Evolutionary conservation across 2,329 filamentous ascomycete genomes (phyloP), one percentile per base, ranked within the genome.

Genomic region (Sphaerostilbella broomeana): DNA sequence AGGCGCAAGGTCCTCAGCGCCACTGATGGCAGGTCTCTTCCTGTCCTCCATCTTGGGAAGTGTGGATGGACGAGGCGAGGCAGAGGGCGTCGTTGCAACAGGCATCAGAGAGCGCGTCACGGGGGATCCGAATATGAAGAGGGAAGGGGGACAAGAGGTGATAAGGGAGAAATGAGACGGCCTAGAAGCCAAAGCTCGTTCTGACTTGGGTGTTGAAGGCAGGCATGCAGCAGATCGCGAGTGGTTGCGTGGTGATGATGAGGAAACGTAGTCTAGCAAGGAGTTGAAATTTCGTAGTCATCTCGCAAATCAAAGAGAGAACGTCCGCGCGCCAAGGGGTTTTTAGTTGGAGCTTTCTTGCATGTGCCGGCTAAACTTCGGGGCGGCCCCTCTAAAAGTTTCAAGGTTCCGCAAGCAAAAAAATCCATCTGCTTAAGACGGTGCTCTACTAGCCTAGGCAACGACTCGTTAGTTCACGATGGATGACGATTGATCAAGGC

Each of bases 41-140:
- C 92, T 87, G 73, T 97, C 92, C 77, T 98, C 92, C 90, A 97
- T 98, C 78, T 92, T 95, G 72, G 80, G 73, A 69, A 86, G 75
- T 75, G 81, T 81, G 70, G 86, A 83, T 73, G 84, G 79, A 77
- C 80, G 78, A 73, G 81, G 75, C 60, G 68, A 65, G 65, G 81
- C 73, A 67, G 79, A 76, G 62, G 75, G 73, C 54, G 78, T 75
- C 69, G 85, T 83, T 70, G 85, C 80, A 77, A 85, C 77, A 82
- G 81, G 81, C 86, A 94, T 94, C 76, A 87, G 84, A 82, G 75
- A 51, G 52, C 55, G 57, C 56, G 55, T 57, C 48, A 51, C 50
- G 44, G 47, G 46, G 42, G 47, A 47, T 47, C 42, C 28, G 58
- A 69, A 68, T 65, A 58, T 56, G 58, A 61, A 56, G 53, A 44